Evolutionary conservation across 495 filamentous ascomycete genomes (phyloP), one percentile per base, ranked within the genome.

Genomic region (Daldinia bambusicola): DNA sequence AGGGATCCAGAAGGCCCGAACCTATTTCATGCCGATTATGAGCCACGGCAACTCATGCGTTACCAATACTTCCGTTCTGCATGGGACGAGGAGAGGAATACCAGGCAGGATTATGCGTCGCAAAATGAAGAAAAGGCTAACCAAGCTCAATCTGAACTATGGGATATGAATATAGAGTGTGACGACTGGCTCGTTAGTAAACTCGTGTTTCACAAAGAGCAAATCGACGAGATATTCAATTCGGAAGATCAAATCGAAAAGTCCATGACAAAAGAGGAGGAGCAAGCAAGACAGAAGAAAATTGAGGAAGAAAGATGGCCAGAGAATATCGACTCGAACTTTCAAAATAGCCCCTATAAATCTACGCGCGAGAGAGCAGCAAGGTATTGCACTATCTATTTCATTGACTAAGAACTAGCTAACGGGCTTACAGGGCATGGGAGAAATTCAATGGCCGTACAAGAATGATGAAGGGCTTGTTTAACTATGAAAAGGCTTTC

Each of bases 381-480:
- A 16, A 74, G 67, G 71, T 74, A 74, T 60, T 41, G 16, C 7
- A 14, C 16, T 10, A 32, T 14, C 3, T 34, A 36, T 5, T 16
- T 18, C 13, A 16, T 22, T 18, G 3, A 34, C 2, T 37, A 6
- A 6, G 16, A 55, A 38, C 55, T 38, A 52, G 52, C 61, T 76
- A 37, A 72, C 63, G 16, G 43, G 8, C 26, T 53, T 43, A 16
- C 51, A 87, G 84, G 2, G 84, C 85, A 45, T 88, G 85, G 85
- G 79, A 85, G 41, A 81, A 80, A 58, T 88, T 88, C 66, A 84
- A 86, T 67, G 78, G 78, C 34, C 79, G 85, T 4, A 88, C 86
- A 26, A 83, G 84, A 60, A 86, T 88, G 84, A 86, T 88, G 85
- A 88, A 88, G 63, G 86, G 86, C 0, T 71, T 88, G n/a, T 87